phyloP scores from a whole-genome alignment of 2,329 filamentous ascomycete genomes.

The Penicillium corylophilum region DNA sequence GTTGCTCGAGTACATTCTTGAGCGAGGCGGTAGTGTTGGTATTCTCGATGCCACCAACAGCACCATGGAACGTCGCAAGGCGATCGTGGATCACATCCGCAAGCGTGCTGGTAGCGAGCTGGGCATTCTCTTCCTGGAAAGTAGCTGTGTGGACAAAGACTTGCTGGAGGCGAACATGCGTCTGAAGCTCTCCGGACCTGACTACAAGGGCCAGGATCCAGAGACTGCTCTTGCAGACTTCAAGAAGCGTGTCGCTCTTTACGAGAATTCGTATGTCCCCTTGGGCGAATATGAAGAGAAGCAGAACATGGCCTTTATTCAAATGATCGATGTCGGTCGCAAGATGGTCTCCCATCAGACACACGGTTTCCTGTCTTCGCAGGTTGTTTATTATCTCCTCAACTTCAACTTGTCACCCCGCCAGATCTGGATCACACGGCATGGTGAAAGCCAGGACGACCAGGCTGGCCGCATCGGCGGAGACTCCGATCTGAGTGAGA shows the following conservation, averaged over 20 bases:
- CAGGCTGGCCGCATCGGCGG: constrained; percentile 85
- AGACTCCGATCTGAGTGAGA: constrained; percentile 78
- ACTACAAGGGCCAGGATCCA: constrained; percentile 94
- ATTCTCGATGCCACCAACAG: constrained; percentile 98
- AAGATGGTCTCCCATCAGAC: constrained; percentile 91
- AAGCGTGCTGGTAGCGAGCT: constrained; percentile 77
- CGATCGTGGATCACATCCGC: constrained; percentile 80
- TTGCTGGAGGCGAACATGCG: constrained; percentile 96
- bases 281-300: constrained; percentile 88
- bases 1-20: constrained; percentile 81
- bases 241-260: constrained; percentile 85
- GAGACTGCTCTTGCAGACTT: constrained; percentile 82
- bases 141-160: constrained; percentile 80
- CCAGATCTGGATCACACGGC: constrained; percentile 97
- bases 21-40: constrained; percentile 80
- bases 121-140: constrained; percentile 93
- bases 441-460: constrained; percentile 90
- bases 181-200: constrained; percentile 89
- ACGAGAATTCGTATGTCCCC: constrained; percentile 90
- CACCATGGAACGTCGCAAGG: constrained; percentile 79
- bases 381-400: constrained; percentile 90
- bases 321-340: constrained; percentile 95
- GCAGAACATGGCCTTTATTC: constrained; percentile 89
- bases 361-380: constrained; percentile 85
- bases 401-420: constrained; percentile 95